Base-by-base conservation (phyloP, 2,329 filamentous ascomycete species). In the Ceratocystis smalleyi region DNA sequence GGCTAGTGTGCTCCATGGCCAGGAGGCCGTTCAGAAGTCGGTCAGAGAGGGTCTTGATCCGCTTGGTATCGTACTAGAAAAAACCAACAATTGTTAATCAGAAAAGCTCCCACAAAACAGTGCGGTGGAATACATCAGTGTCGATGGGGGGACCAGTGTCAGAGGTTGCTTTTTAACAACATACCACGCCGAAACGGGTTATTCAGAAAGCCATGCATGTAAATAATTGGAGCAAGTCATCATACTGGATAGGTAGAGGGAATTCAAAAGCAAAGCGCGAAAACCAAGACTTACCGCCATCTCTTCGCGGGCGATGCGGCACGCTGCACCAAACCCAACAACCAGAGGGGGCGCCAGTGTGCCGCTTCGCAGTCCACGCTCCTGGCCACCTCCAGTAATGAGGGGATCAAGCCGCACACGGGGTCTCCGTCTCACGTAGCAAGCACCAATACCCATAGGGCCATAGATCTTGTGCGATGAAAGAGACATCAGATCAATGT, bases 381-480 rank as follows among this genome's bases (percentile, higher is more conserved):
- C 94, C 74, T 99, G 94, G 5, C 94, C 94, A 75, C 94, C 94
- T 67, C 94, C 94, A 64, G 85, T 95, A 77, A 99, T 99, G 73
- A 99, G 87, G 61, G 94, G 94, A 66, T 99, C 94, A 65, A 99
- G 78, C 75, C 94, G 89, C 69, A 99, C 94, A 74, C 92, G 86
- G 1, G 94, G 94, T 65, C 94, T 83, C 77, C 94, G 84, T 71
- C 94, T 87, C 60, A 99, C 89, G 72, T 92, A 99, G 77, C 94
- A 99, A 66, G 94, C 94, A 66, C 94, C 94, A 65, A 99, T 89
- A 43, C 94, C 94, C 79, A 96, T 99, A 63, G 94, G 94, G 30
- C 94, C 94, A 73, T 99, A 99, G 64, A 99, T 95, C 77, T 99
- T 99, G 78, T 99, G 94, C 35, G 89, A 91, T 7, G 94, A 97